phyloP scores from a whole-genome alignment of 768 basidiomycete genomes.

The Harrya chromipes region DNA sequence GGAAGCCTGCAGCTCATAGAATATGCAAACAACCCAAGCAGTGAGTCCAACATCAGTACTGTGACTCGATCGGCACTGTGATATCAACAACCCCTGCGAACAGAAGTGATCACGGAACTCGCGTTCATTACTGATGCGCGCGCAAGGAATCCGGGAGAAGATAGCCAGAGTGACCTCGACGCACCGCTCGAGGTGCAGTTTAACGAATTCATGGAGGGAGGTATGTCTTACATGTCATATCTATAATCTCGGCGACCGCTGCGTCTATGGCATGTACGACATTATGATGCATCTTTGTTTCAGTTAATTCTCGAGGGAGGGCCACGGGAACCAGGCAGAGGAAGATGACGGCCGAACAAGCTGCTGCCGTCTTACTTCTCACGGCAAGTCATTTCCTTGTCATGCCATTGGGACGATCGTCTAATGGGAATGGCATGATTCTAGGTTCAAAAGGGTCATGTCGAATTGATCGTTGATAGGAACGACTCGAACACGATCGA shows the following conservation, averaged over 20 bases:
- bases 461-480: constrained; percentile 17
- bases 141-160: not conserved
- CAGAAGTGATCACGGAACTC: constrained; percentile 27
- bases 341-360: constrained; percentile 23
- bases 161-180: not conserved
- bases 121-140: constrained; percentile 21
- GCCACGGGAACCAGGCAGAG: constrained; percentile 17
- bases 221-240: constrained; percentile 5
- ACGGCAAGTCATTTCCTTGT: constrained; percentile 7
- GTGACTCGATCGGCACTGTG: not conserved
- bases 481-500: constrained; percentile 17
- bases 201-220: constrained; percentile 27
- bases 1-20: constrained; percentile 22
- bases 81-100: not conserved
- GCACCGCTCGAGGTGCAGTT: constrained; percentile 23
- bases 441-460: constrained; percentile 27
- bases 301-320: constrained; percentile 26
- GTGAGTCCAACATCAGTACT: constrained; percentile 10
- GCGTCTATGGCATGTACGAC: not conserved
- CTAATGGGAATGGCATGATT: not conserved
- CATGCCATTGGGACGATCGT: too few species aligned
- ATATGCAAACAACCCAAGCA: constrained; percentile 24
- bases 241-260: too few species aligned
- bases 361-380: constrained; percentile 24
- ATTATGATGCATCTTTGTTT: not conserved